Evolutionary conservation across 495 filamentous ascomycete species (phyloP).

Genomic region (Immersiella caudata): DNA sequence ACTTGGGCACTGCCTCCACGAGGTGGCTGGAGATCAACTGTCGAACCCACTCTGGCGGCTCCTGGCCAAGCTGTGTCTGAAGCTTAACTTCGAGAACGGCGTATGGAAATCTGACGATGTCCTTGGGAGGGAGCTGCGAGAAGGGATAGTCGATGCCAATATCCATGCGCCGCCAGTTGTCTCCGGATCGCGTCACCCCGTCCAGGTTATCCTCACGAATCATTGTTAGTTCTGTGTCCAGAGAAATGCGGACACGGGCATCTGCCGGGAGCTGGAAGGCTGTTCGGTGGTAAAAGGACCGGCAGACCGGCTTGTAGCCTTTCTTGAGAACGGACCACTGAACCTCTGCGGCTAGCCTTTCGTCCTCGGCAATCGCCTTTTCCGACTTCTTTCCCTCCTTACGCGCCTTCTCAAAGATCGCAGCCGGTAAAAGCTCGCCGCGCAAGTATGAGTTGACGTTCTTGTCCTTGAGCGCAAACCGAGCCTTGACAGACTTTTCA

Average conservation of each 20-base stretch:
- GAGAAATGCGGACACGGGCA: conserved; percentile 92
- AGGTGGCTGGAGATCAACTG: conserved; percentile 90
- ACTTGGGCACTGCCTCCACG: conserved; percentile 97
- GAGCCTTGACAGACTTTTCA: conserved; percentile 97
- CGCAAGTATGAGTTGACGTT: conserved; percentile 87
- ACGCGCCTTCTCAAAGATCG: conserved; percentile 90
- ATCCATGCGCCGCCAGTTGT: conserved; percentile 96
- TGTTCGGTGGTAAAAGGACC: conserved; percentile 96
- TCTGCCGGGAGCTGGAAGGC: conserved; percentile 98
- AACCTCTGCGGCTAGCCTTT: conserved; percentile 86
- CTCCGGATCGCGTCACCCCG: conserved; percentile 70
- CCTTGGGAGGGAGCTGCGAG: conserved; percentile 78
- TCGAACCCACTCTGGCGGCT: conserved; percentile 94
- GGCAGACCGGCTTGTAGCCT: conserved; percentile 79
- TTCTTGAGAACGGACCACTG: conserved; percentile 90
- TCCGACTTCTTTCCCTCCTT: conserved; percentile 91
- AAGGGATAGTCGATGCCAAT: conserved; percentile 98
- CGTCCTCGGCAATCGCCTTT: conserved; percentile 85
- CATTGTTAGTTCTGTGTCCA: conserved; percentile 96
- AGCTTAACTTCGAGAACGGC: conserved; percentile 97
- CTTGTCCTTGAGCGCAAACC: conserved; percentile 95
- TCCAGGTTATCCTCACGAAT: conserved; percentile 93
- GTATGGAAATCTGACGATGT: conserved; percentile 92
- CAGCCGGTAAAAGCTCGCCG: conserved; percentile 77
- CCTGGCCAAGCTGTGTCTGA: conserved; percentile 95